Evolutionary conservation across 2,329 filamentous ascomycete species (phyloP).

Genomic region (Penicillium fuscoglaucum): DNA sequence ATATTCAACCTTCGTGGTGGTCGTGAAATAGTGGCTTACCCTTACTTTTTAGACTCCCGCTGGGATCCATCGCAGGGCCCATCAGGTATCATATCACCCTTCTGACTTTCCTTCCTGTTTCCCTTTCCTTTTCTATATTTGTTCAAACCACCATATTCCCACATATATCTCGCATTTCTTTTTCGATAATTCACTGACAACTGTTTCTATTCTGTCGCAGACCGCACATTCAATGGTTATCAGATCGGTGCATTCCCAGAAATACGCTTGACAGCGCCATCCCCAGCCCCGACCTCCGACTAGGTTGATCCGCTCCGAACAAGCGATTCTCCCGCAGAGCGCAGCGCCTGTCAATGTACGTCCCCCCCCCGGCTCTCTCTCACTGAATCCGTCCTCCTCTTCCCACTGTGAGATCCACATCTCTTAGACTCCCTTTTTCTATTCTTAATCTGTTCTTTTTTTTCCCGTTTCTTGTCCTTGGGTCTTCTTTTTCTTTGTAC

Average conservation of each 20-base stretch:
- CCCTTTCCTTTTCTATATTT: constrained; percentile 5
- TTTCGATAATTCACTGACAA: neutral
- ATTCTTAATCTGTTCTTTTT: constrained; percentile 13
- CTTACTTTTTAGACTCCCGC: constrained; percentile 23
- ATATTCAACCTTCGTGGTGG: constrained; percentile 1
- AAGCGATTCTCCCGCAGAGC: constrained; percentile 39
- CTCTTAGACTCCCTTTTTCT: constrained; percentile 15
- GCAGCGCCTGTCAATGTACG: constrained; percentile 24
- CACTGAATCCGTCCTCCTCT: constrained; percentile 19
- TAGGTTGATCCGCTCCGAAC: constrained; percentile 40
- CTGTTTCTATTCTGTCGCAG: neutral
- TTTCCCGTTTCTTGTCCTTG: constrained; percentile 6
- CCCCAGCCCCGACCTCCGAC: constrained; percentile 35
- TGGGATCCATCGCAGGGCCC: constrained; percentile 25
- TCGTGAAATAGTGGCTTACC: constrained; percentile 10
- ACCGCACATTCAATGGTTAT: constrained; percentile 15
- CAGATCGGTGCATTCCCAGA: constrained; percentile 35
- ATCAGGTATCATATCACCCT: constrained; percentile 22
- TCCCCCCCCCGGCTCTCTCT: constrained; percentile 20
- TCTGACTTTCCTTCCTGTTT: constrained; percentile 6
- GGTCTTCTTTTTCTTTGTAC: constrained; percentile 18
- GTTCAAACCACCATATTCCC: neutral
- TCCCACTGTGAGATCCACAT: constrained; percentile 34
- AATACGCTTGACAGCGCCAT: constrained; percentile 37
- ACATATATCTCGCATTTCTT: neutral